phyloP scores from a whole-genome alignment of 1,284 basidiomycete genomes.

The Schizopora paradoxa region DNA sequence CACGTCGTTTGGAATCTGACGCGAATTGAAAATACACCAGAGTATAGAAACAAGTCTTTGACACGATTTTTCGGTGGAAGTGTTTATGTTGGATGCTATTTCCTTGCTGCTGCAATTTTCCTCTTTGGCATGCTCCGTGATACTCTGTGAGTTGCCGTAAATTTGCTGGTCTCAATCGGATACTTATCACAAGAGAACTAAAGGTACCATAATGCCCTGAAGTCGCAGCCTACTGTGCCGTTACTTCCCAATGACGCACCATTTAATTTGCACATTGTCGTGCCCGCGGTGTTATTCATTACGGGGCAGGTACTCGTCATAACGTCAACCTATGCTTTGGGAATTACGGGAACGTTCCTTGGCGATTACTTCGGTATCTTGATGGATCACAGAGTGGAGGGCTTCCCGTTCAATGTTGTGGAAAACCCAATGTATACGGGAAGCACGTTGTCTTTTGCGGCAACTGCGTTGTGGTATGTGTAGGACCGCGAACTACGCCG shows the following conservation, averaged over 20 bases:
- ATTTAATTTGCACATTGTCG: conserved; percentile 42
- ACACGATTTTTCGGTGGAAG: conserved; percentile 77
- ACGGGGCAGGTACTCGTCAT: conserved; percentile 80
- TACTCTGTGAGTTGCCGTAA: conserved; percentile 56
- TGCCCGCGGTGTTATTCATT: conserved; percentile 64
- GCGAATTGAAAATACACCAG: conserved; percentile 36
- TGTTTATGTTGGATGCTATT: conserved; percentile 78
- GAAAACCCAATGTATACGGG: conserved; percentile 96
- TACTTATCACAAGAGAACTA: conserved; percentile 1
- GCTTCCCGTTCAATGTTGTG: conserved; percentile 95
- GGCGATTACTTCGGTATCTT: conserved; percentile 99
- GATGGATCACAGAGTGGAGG: conserved; percentile 81
- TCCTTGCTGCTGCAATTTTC: conserved; percentile 89
- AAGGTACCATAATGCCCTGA: conserved; percentile 70
- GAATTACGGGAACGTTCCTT: conserved; percentile 91
- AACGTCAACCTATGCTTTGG: conserved; percentile 87
- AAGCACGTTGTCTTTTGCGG: conserved; percentile 82
- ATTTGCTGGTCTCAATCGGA: conserved; percentile 3
- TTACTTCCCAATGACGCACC: conserved; percentile 49
- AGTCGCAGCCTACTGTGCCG: conserved; percentile 60
- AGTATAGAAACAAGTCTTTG: conserved; percentile 84
- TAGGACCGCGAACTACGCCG: conserved; percentile 2
- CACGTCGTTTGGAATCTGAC: neutral
- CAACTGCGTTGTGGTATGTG: conserved; percentile 74
- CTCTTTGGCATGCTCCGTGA: conserved; percentile 83